A percentile compares a stretch with the other conserved stretches of the same genome.
phyloP scores from a whole-genome alignment of 2,329 filamentous ascomycete genomes.

The Colletotrichum lentis region DNA sequence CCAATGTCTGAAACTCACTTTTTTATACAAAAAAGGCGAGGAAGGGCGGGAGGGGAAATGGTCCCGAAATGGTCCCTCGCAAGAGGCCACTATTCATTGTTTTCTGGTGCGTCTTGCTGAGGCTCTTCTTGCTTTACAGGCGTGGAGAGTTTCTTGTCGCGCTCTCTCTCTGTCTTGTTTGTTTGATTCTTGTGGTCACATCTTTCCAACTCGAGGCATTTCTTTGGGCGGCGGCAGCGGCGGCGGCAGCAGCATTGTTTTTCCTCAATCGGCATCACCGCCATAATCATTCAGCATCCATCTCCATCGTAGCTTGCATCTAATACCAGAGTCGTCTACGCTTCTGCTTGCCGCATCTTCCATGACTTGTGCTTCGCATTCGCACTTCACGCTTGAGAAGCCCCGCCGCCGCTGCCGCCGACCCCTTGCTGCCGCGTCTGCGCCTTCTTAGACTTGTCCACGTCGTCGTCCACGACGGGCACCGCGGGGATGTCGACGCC shows the following conservation, averaged over 20 bases:
- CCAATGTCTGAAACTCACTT: not conserved
- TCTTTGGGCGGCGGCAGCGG: not conserved
- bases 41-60: conserved; percentile 1
- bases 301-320: not conserved
- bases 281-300: not conserved
- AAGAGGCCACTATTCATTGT: conserved; percentile 19
- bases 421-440: conserved; percentile 36
- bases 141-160: not conserved
- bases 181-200: not conserved
- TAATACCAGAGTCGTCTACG: not conserved
- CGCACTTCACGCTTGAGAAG: conserved; percentile 11
- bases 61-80: conserved; percentile 21
- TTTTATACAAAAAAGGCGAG: not conserved
- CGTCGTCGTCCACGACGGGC: conserved; percentile 58
- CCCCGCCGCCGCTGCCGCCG: not conserved
- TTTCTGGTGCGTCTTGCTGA: not conserved
- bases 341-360: not conserved
- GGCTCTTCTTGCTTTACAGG: not conserved
- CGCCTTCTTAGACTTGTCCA: conserved; percentile 54
- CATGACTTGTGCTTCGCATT: not conserved
- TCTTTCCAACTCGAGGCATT: not conserved
- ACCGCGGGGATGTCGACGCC: conserved; percentile 62
- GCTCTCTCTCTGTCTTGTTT: not conserved
- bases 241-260: not conserved
- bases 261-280: conserved; percentile 15